phyloP scores from a whole-genome alignment of 371 early-diverging fungal genomes.

The Fennellomyces sp. region DNA sequence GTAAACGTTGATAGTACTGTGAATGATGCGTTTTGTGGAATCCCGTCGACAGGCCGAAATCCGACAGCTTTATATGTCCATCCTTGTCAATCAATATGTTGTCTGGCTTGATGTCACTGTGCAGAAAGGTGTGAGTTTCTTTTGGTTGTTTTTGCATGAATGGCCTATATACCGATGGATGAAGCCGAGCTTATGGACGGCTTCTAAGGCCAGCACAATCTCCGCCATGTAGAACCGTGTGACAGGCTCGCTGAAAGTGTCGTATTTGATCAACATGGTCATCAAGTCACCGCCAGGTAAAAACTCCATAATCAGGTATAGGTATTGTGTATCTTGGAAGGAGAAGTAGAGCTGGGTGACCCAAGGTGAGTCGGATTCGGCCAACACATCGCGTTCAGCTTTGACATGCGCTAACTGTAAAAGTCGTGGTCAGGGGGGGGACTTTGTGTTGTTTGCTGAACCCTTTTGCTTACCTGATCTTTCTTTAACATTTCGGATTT shows the following conservation, averaged over 20 bases:
- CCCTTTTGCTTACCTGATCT: constrained; percentile 89
- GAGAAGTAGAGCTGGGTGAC: constrained; percentile 96
- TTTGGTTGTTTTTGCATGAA: constrained; percentile 30
- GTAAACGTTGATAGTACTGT: constrained; percentile 83
- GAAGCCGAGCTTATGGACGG: constrained; percentile 95
- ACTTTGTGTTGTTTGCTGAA: no score
- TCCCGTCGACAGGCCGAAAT: constrained; percentile 98
- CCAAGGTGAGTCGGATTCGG: constrained; percentile 97
- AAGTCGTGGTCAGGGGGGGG: no score
- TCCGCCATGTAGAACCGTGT: constrained; percentile 98
- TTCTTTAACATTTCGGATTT: constrained; percentile 98
- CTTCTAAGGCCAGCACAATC: constrained; percentile 93
- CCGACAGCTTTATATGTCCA: constrained; percentile 92
- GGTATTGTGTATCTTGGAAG: constrained; percentile 93
- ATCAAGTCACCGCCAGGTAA: constrained; percentile 98
- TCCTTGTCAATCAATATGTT: constrained; percentile 85
- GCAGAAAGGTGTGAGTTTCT: no score
- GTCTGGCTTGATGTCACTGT: constrained; percentile 88
- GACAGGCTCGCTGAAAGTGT: constrained; percentile 95
- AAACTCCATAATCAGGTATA: constrained; percentile 98
- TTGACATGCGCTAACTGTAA: constrained; percentile 89
- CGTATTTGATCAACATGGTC: constrained; percentile 97
- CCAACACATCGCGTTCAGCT: constrained; percentile 96
- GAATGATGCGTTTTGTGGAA: constrained; percentile 98
- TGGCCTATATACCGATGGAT: constrained; percentile 83